Evolutionary conservation across 75 land plant species (phyloP).

Genomic region (Picea sitchensis): DNA sequence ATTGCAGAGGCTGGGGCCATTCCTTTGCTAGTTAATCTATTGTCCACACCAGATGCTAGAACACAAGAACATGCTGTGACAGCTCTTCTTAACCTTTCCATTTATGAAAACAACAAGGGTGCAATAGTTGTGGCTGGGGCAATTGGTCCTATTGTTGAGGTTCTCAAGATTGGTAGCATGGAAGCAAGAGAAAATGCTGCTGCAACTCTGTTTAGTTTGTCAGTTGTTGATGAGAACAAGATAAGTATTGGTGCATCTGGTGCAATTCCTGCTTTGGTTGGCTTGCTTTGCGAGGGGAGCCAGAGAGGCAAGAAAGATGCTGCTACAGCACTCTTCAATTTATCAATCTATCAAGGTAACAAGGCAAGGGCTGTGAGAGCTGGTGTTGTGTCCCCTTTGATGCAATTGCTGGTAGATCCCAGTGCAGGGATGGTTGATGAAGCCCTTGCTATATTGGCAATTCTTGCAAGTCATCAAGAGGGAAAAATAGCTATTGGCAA

Average conservation of each 20-base stretch:
- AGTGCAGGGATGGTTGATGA: conserved; percentile 79
- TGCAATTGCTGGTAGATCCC: conserved; percentile 67
- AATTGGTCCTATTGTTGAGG: conserved; percentile 83
- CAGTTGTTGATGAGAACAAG: conserved; percentile 93
- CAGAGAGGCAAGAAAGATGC: conserved; percentile 96
- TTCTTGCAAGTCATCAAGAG: conserved; percentile 57
- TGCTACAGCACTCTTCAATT: conserved; percentile 87
- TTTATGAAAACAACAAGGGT: conserved; percentile 81
- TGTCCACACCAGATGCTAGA: conserved; percentile 59
- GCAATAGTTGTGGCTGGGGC: conserved; percentile 67
- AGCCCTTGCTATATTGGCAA: conserved; percentile 72
- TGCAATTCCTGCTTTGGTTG: conserved; percentile 80
- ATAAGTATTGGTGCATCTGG: conserved; percentile 76
- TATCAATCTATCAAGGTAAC: conserved; percentile 89
- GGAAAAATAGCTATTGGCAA: conserved; percentile 64
- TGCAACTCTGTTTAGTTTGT: conserved; percentile 88
- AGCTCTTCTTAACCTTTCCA: conserved; percentile 89
- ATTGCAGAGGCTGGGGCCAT: conserved; percentile 94
- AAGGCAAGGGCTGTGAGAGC: conserved; percentile 81
- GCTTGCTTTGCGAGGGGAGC: conserved; percentile 66
- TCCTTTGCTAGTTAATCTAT: conserved; percentile 69
- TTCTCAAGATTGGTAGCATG: conserved; percentile 76
- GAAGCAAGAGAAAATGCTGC: conserved; percentile 98
- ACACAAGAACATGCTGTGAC: conserved; percentile 95
- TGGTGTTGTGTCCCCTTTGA: conserved; percentile 66